Percentiles rank a stretch among this genome's conserved stretches.
Evolutionary conservation across 2,329 filamentous ascomycete genomes (phyloP).

Genomic region (Calonectria multiphialidica): DNA sequence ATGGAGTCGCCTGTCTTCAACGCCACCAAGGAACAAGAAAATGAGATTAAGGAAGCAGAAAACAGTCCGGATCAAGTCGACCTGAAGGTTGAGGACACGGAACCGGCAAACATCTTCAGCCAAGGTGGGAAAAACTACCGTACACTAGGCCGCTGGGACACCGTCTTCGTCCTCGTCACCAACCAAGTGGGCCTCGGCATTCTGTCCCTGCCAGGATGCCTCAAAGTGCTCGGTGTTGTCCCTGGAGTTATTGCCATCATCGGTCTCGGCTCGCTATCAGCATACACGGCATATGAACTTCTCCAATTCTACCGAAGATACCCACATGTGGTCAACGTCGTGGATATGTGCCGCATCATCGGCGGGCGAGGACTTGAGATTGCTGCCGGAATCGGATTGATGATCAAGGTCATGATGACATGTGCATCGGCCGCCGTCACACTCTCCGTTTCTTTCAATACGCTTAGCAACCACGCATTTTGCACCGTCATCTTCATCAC

Average conservation of each 20-base stretch:
- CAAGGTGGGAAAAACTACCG: conserved; percentile 46
- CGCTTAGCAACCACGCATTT: conserved; percentile 68
- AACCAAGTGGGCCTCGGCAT: conserved; percentile 47
- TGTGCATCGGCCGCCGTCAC: conserved; percentile 74
- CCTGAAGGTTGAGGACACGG: not conserved
- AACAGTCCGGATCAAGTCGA: not conserved
- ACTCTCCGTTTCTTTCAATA: conserved; percentile 75
- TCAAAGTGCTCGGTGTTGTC: conserved; percentile 74
- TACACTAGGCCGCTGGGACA: conserved; percentile 42
- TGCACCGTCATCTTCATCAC: conserved; percentile 75
- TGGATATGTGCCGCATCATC: conserved; percentile 73
- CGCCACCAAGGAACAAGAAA: not conserved
- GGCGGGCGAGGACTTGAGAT: conserved; percentile 41
- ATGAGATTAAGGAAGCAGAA: not conserved
- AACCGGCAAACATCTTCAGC: conserved; percentile 41
- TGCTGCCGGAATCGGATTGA: conserved; percentile 67
- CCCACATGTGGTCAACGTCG: conserved; percentile 76
- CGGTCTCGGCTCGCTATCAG: conserved; percentile 73
- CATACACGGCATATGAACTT: conserved; percentile 58
- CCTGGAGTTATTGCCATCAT: conserved; percentile 77
- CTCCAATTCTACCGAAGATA: conserved; percentile 78
- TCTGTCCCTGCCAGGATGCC: conserved; percentile 78
- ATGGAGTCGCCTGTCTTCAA: not conserved
- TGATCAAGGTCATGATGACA: conserved; percentile 79
- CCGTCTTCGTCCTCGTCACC: conserved; percentile 44